Percentiles rank a stretch among this genome's conserved stretches.
These are phyloP conservation scores for Pseudocercospora cruenta DNA, from an alignment of 2,329 filamentous ascomycete genomes.

Conservation along the genomic window DNA sequence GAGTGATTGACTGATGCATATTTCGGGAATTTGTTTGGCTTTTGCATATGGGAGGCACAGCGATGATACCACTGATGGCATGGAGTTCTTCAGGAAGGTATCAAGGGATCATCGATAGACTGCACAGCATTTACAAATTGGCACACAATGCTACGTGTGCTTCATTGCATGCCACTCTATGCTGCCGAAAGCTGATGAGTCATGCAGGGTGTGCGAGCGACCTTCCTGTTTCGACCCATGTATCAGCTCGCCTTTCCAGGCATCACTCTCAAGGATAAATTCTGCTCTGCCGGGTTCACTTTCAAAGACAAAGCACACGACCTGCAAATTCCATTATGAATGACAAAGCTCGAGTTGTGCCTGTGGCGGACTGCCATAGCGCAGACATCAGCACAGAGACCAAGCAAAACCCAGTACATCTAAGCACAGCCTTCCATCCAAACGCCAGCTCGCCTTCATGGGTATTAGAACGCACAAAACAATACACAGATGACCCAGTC, in stretches of 20 bases:
- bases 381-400: not conserved
- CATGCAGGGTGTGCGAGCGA: not conserved
- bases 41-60: not conserved
- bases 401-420: not conserved
- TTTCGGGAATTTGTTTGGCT: not conserved
- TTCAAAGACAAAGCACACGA: too few species aligned
- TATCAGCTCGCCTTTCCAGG: not conserved
- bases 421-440: not conserved
- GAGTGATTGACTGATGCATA: not conserved
- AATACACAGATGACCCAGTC: conserved; percentile 14
- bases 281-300: not conserved
- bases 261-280: not conserved
- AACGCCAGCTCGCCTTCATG: not conserved
- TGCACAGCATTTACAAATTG: not conserved
- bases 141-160: too few species aligned
- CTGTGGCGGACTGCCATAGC: not conserved
- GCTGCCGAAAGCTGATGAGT: not conserved
- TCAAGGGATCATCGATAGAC: not conserved
- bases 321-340: not conserved
- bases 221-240: conserved; percentile 1
- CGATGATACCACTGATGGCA: conserved; percentile 13
- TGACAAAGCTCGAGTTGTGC: not conserved
- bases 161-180: not conserved
- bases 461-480: not conserved
- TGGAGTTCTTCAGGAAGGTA: not conserved